A percentile compares a stretch with the other conserved stretches of the same genome.
These are phyloP conservation scores for Fusarium duplospermum DNA, from an alignment of 2,329 filamentous ascomycete genomes.

Conservation along the genomic window DNA sequence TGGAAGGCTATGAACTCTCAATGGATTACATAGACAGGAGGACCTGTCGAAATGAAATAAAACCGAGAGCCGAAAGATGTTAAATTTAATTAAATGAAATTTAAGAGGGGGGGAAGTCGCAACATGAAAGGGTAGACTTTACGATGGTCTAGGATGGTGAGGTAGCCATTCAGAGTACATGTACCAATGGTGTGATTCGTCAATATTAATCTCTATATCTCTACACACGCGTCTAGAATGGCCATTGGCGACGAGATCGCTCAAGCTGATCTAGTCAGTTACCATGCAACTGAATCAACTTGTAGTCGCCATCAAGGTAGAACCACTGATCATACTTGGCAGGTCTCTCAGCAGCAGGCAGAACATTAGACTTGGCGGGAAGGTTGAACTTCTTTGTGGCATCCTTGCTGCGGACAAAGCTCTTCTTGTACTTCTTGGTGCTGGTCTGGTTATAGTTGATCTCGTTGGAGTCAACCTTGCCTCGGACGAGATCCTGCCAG, in stretches of 20 bases:
- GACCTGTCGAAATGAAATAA: no score
- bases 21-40: no score
- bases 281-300: constrained; percentile 44
- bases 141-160: no score
- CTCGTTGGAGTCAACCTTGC: constrained; percentile 50
- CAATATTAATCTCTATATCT: background rate
- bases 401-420: constrained; percentile 48
- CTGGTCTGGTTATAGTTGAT: constrained; percentile 57
- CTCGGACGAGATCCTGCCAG: constrained; percentile 54
- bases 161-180: background rate
- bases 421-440: constrained; percentile 44
- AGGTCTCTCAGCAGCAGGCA: constrained; percentile 47
- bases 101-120: no score
- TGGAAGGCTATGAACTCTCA: no score
- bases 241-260: no score
- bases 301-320: constrained; percentile 50
- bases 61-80: no score
- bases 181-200: background rate
- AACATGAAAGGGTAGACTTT: no score
- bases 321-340: constrained; percentile 52
- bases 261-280: constrained; percentile 9
- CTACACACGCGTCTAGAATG: background rate
- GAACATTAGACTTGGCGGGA: constrained; percentile 45
- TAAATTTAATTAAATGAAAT: no score
- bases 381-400: constrained; percentile 48